Percentiles rank a stretch among this genome's conserved stretches.
These are phyloP conservation scores for Gelatoporia subvermispora DNA, from an alignment of 768 basidiomycete species.

Conservation along the genomic window DNA sequence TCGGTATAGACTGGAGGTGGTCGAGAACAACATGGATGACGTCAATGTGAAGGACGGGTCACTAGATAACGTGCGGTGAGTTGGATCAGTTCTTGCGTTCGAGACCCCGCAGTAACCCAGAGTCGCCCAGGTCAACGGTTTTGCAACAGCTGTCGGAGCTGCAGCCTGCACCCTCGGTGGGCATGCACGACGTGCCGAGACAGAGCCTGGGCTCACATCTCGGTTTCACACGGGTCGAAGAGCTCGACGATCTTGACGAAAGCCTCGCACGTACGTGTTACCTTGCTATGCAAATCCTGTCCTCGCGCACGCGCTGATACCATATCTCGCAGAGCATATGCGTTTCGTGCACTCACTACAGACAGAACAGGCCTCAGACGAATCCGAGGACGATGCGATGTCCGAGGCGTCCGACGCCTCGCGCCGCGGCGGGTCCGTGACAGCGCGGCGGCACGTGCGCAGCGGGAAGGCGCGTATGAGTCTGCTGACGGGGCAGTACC, in stretches of 20 bases:
- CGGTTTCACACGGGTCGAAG: slow-evolving; percentile 42
- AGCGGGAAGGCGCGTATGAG: slow-evolving; percentile 57
- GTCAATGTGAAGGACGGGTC: slow-evolving; percentile 78
- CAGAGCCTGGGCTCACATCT: slow-evolving; percentile 64
- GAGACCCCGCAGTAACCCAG: background rate
- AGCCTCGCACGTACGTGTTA: slow-evolving; percentile 60
- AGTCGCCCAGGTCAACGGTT: slow-evolving; percentile 36
- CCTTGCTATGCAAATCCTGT: too few species aligned
- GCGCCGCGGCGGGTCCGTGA: slow-evolving; percentile 6
- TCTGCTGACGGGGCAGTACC: slow-evolving; percentile 55
- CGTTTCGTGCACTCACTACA: slow-evolving; percentile 47
- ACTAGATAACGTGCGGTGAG: slow-evolving; percentile 73
- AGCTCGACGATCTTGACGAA: slow-evolving; percentile 60
- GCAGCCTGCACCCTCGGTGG: slow-evolving; percentile 77
- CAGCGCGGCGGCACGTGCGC: slow-evolving; percentile 24
- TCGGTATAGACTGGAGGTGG: slow-evolving; percentile 87
- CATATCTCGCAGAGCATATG: slow-evolving; percentile 47
- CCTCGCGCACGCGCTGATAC: too few species aligned
- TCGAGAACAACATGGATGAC: slow-evolving; percentile 92
- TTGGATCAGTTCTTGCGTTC: slow-evolving; percentile 9
- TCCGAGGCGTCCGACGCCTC: slow-evolving; percentile 40
- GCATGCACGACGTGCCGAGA: slow-evolving; percentile 77
- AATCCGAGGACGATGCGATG: slow-evolving; percentile 21
- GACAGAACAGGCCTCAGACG: slow-evolving; percentile 22
- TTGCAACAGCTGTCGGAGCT: slow-evolving; percentile 54